Base-by-base conservation (phyloP, 345 rosid genomes). In the Orychophragmus violaceus region DNA sequence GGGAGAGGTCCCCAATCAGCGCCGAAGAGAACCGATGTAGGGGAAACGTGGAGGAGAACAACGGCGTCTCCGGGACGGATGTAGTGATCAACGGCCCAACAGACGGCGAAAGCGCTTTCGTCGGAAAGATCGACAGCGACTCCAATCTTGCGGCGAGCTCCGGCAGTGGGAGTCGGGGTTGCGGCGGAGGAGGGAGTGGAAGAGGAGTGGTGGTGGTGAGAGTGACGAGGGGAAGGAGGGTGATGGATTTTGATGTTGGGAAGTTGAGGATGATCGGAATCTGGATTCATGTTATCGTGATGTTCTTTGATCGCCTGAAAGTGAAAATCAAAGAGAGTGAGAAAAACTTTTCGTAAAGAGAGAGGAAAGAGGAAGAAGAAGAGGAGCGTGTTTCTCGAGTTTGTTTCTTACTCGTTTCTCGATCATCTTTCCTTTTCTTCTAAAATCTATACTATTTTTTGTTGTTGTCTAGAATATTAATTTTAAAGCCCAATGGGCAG, bases 21-120 rank as follows among this genome's bases (percentile, higher is more conserved):
- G 51, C 98, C 98, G 71, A 78, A 88, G 59, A 93, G 95, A n/a
- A 90, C 96, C 59, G 95, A 88, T 50, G 97, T 93, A n/a, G 98
- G 95, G 32, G 92, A 84, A 29, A 94, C 99, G 76, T 94, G 99
- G 82, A 93, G 87, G 62, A 94, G 89, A 73, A 94, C 73, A 66
- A 88, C 97, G 27, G 95, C 95, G 54, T 94, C 97, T 1, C 97
- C 99, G 10, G 96, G 92, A 36, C 97, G 99, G 78, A 90, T 69
- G 84, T 94, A 90, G 76, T 94, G 80, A 37, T 80, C 62, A 45
- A 90, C 92, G 12, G 98, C 88, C 98, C 98, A 93, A 66, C 77
- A 82, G 53, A 93, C 97, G 70, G 98, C 90, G 77, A 68, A 78
- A 28, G 97, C 86, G 30, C 87, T 82, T 32, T 88, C 92, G 9